phyloP scores from a whole-genome alignment of 306 rosid species.

The Pyrus communis region DNA sequence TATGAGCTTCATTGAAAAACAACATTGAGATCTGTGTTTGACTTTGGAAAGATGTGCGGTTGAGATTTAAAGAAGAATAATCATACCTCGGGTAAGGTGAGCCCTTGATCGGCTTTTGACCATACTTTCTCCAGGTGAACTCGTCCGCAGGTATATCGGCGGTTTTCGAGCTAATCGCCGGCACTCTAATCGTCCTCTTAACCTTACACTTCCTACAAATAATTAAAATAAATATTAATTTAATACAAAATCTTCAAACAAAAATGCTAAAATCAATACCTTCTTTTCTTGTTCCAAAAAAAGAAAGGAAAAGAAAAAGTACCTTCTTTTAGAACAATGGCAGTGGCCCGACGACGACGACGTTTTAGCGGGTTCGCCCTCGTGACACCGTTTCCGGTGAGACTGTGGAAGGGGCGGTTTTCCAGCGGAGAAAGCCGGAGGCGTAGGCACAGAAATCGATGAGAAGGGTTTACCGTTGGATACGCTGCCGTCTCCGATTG shows the following conservation, averaged over 20 bases:
- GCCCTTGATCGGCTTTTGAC: conserved; percentile 83
- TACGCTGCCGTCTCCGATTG: conserved; percentile 64
- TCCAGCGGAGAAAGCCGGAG: conserved; percentile 27
- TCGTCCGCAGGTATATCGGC: conserved; percentile 79
- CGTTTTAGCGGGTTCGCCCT: conserved; percentile 19
- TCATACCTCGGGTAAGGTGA: conserved; percentile 68
- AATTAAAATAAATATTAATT: not conserved
- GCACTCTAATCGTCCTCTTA: conserved; percentile 47
- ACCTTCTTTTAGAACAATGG: conserved; percentile 77
- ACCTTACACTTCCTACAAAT: conserved; percentile 43
- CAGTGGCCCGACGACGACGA: conserved; percentile 42
- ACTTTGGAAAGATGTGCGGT: not conserved
- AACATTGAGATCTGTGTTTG: conserved; percentile 5
- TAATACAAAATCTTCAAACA: not conserved
- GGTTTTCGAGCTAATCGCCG: conserved; percentile 54
- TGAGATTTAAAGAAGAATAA: not conserved
- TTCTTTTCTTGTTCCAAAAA: too few species aligned
- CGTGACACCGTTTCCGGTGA: conserved; percentile 45
- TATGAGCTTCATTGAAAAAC: not conserved
- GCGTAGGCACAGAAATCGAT: conserved; percentile 16
- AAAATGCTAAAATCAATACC: not conserved
- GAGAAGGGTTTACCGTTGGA: conserved; percentile 53
- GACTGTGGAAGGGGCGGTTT: conserved; percentile 59
- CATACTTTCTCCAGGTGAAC: conserved; percentile 74
- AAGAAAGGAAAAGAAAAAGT: too few species aligned